Base-by-base conservation (phyloP, 441 rosid genomes). In the Euphorbia schlechtendalii region DNA sequence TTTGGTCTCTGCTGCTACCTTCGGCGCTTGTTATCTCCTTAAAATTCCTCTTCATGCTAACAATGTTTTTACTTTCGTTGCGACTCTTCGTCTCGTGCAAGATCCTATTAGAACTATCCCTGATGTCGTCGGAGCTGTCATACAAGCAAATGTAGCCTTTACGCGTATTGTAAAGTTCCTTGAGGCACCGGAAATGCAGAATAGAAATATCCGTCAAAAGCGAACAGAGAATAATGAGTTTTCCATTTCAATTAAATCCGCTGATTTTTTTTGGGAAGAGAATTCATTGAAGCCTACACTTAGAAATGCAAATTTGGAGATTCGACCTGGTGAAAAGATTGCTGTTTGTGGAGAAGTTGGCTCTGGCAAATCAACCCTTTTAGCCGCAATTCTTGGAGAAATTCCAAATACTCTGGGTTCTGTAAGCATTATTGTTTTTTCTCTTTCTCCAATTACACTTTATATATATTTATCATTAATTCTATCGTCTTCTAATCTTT, bases 261-360 rank as follows among this genome's bases (percentile, higher is more conserved):
- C 85, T 0, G 59, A 80, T 69, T 89, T 91, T 79, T 86, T 90
- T 0, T 95, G 99, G 99, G 95, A 85, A 56, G 86, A 86, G 71
- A 67, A 81, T 60, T 74, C 81, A 41, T 55, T 63, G 34, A 84
- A 81, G 74, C 81, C 88, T 4, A 87, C 89, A 28, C 74, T 95
- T 25, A 81, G 86, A 71, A 82, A 81, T 71, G 78, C 88, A 69
- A 75, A 56, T 71, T 74, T 93, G 68, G 83, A 79, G 72, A 80
- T 83, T 70, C 79, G 75, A 69, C 73, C 76, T 57, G 87, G 91
- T 45, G 86, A 84, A 71, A 93, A 88, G 82, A 82, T 93, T 11
- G 99, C 96, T 34, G 80, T 93, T 54, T 90, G 99, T 64, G 99
- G 99, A 64, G 97, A 93, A 81, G 99, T 93, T 71, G 99, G 97